phyloP scores from a whole-genome alignment of 306 rosid genomes.

The Arachis stenosperma region DNA sequence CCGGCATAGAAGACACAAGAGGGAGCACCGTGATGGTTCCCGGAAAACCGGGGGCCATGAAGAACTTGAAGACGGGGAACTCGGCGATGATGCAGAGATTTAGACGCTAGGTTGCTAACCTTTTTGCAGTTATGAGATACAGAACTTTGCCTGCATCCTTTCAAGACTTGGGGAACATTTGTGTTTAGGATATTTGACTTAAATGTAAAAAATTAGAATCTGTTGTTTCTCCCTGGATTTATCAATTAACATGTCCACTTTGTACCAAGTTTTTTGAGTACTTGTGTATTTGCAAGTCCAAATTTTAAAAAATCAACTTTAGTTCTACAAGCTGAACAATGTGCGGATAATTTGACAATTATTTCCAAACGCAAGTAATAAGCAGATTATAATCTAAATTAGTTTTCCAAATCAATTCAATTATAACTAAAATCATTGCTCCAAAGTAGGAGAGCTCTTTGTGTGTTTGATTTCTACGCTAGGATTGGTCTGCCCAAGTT shows the following conservation, averaged over 20 bases:
- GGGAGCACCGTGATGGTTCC: constrained; percentile 82
- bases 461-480: not conserved
- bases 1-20: constrained; percentile 85
- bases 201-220: constrained; percentile 19
- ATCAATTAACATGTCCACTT: not conserved
- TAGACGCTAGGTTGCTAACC: constrained; percentile 40
- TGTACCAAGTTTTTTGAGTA: constrained; percentile 13
- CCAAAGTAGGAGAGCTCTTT: not conserved
- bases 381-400: too few species aligned
- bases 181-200: constrained; percentile 29
- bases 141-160: constrained; percentile 12
- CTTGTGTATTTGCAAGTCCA: not conserved
- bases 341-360: constrained; percentile 2
- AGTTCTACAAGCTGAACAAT: not conserved
- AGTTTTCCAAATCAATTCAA: not conserved
- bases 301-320: not conserved
- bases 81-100: constrained; percentile 88
- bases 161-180: constrained; percentile 6
- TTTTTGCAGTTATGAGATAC: constrained; percentile 27
- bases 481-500: constrained; percentile 1
- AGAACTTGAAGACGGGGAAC: constrained; percentile 98
- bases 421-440: not conserved
- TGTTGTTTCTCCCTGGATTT: constrained; percentile 20
- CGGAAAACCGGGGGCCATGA: constrained; percentile 69
- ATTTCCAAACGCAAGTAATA: too few species aligned